phyloP scores from a whole-genome alignment of 768 basidiomycete genomes.

The Termitomyces sp. region DNA sequence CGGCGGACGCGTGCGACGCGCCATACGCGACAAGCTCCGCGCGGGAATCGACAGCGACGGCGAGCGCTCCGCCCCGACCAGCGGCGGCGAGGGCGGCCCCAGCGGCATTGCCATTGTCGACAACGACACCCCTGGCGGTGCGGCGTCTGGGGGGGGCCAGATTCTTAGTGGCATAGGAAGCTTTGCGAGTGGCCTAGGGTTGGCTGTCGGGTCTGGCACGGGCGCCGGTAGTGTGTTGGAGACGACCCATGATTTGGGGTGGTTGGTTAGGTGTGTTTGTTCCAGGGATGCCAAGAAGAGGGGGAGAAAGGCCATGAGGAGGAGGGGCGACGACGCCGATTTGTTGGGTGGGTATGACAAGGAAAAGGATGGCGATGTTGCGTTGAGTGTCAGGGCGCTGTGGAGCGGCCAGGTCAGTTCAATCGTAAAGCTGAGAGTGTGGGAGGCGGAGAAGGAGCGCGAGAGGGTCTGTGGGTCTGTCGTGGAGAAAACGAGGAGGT shows the following conservation, averaged over 20 bases:
- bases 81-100: constrained; percentile 18
- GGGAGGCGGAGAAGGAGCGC: constrained; percentile 22
- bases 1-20: constrained; percentile 32
- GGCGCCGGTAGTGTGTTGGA: constrained; percentile 35
- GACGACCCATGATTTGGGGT: constrained; percentile 46
- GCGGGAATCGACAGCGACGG: constrained; percentile 24
- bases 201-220: constrained; percentile 29
- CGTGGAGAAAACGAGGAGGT: constrained; percentile 6
- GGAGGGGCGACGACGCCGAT: constrained; percentile 15
- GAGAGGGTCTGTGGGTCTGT: neutral
- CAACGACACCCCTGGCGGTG: constrained; percentile 8
- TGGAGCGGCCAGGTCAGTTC: constrained; percentile 39
- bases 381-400: constrained; percentile 31
- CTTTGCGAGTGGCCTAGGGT: constrained; percentile 32
- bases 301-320: constrained; percentile 15
- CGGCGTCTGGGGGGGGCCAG: too few relatives aligned
- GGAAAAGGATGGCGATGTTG: constrained; percentile 30
- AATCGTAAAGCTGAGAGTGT: constrained; percentile 32
- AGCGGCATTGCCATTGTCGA: constrained; percentile 9
- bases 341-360: constrained; percentile 13
- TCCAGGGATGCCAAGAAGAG: constrained; percentile 24
- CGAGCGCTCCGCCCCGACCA: constrained; percentile 16
- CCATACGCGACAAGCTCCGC: constrained; percentile 49
- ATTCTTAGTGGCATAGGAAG: constrained; percentile 38
- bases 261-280: constrained; percentile 42